Evolutionary conservation across 371 early-diverging fungal species (phyloP).

Genomic region (Mortierella sp.): DNA sequence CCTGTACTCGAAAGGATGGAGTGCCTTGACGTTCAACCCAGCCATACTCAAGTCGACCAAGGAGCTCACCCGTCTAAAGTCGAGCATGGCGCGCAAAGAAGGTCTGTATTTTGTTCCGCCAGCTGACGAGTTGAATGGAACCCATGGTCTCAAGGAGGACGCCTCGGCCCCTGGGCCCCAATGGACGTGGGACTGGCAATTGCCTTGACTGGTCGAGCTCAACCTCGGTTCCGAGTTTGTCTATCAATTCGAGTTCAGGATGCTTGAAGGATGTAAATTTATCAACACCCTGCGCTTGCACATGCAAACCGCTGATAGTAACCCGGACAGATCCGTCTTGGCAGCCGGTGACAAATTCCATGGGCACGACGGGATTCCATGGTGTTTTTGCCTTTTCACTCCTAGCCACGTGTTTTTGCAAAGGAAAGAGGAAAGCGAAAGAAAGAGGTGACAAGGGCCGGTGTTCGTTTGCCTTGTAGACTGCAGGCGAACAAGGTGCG

Average conservation of each 20-base stretch:
- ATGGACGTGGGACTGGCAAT: neutral
- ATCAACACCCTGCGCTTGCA: neutral
- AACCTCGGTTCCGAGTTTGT: neutral
- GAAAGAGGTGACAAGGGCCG: no score
- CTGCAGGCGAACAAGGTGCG: no score
- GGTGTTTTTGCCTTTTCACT: no score
- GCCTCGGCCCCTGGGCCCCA: neutral
- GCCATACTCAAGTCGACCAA: neutral
- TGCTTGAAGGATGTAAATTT: neutral
- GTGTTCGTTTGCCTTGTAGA: no score
- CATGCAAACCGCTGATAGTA: neutral
- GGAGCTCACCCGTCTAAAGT: neutral
- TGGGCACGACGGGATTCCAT: no score
- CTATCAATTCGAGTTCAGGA: neutral
- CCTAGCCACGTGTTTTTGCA: no score
- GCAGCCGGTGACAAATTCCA: no score
- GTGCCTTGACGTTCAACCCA: neutral
- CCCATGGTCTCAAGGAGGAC: neutral
- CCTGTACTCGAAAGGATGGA: neutral
- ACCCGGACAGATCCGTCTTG: neutral
- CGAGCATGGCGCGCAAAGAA: neutral
- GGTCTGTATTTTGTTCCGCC: neutral
- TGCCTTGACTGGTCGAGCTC: neutral
- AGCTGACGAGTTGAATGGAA: neutral
- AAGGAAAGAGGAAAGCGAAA: no score